Evolutionary conservation across 768 basidiomycete genomes (phyloP).

Genomic region (Naganishia antarctica): DNA sequence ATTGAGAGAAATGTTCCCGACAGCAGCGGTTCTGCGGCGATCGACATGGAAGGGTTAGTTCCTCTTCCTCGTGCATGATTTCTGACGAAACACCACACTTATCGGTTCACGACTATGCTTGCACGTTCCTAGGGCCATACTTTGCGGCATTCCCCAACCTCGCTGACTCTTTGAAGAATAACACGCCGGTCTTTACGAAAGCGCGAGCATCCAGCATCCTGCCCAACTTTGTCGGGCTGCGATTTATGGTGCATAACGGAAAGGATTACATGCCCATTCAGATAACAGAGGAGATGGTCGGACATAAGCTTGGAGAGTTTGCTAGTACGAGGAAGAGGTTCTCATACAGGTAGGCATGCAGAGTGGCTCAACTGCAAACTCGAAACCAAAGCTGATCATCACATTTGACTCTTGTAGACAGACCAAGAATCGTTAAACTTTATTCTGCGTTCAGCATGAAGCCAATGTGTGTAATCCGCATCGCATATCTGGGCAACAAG

Average conservation of each 20-base stretch:
- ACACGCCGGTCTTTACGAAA: slow-evolving; percentile 80
- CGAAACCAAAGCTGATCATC: not conserved
- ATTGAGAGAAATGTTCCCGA: slow-evolving; percentile 25
- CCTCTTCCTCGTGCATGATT: not conserved
- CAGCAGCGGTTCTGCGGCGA: slow-evolving; percentile 37
- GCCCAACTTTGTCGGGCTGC: slow-evolving; percentile 87
- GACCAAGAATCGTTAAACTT: slow-evolving; percentile 29
- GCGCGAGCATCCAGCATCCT: slow-evolving; percentile 86
- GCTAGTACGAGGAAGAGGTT: slow-evolving; percentile 82
- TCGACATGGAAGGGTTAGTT: slow-evolving; percentile 53
- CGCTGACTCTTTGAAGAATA: slow-evolving; percentile 69
- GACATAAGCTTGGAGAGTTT: slow-evolving; percentile 96
- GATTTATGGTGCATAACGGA: slow-evolving; percentile 91
- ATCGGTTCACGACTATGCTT: not conserved
- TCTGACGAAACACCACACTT: no score
- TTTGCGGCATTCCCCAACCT: slow-evolving; percentile 90
- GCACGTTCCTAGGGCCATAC: slow-evolving; percentile 67
- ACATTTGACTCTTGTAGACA: slow-evolving; percentile 1
- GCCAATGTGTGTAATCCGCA: not conserved
- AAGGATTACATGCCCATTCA: slow-evolving; percentile 78
- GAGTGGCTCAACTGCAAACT: not conserved
- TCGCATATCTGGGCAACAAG: not conserved
- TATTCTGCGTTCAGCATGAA: not conserved
- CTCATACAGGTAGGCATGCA: slow-evolving; percentile 65
- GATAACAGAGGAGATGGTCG: slow-evolving; percentile 96